phyloP scores from a whole-genome alignment of 768 basidiomycete genomes.

The Pleurotus sapidus region DNA sequence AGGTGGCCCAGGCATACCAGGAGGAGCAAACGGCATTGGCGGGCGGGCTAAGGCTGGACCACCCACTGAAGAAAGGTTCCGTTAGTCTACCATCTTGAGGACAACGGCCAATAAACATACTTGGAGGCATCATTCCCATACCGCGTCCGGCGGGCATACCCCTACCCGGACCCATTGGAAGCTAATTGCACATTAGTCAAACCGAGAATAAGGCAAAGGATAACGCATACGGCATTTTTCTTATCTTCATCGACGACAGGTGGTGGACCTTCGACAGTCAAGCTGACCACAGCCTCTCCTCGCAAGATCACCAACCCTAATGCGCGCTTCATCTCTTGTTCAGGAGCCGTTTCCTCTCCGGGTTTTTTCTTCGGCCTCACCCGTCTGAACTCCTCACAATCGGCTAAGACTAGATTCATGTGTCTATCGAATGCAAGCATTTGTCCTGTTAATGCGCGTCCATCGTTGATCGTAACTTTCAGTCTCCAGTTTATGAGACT shows the following conservation, averaged over 20 bases:
- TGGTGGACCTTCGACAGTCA: conserved; percentile 94
- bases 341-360: conserved; percentile 71
- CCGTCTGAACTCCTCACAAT: conserved; percentile 96
- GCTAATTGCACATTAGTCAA: conserved; percentile 36
- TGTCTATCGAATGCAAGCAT: conserved; percentile 99
- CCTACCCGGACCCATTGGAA: conserved; percentile 86
- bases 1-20: conserved; percentile 85
- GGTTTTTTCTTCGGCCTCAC: conserved; percentile 90
- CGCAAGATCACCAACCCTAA: conserved; percentile 96
- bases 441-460: conserved; percentile 92
- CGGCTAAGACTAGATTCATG: conserved; percentile 98
- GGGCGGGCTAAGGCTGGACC: conserved; percentile 62
- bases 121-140: conserved; percentile 92
- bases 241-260: conserved; percentile 89
- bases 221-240: conserved; percentile 65
- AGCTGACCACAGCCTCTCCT: conserved; percentile 94
- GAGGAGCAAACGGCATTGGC: conserved; percentile 63
- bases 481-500: conserved; percentile 96
- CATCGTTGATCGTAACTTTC: conserved; percentile 96
- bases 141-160: conserved; percentile 97
- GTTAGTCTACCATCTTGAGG: conserved; percentile 14
- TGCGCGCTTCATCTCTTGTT: conserved; percentile 94
- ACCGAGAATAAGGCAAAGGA: conserved; percentile 5
- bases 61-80: conserved; percentile 42
- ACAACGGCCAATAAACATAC: conserved; percentile 40